Conservation (phyloP, 176 grass and related monocot genomes). For the Canna indica region DNA sequence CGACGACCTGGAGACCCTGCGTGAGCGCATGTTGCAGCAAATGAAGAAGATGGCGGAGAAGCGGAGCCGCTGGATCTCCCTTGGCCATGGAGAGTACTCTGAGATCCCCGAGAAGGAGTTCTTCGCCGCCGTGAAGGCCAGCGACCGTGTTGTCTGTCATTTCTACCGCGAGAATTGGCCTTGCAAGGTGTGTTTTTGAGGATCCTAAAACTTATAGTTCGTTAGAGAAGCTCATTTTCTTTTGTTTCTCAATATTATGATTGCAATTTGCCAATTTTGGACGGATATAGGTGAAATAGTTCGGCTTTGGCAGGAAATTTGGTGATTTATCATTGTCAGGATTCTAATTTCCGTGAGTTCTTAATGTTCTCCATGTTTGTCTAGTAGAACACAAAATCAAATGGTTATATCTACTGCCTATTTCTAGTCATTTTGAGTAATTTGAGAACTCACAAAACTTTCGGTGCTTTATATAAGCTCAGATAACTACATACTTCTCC, state of each 20-base stretch:
- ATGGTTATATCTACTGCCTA: not conserved
- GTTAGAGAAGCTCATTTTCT: not conserved
- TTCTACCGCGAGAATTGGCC: constrained; percentile 98
- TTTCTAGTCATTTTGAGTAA: not conserved
- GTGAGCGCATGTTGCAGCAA: constrained; percentile 81
- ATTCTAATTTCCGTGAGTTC: too few species aligned
- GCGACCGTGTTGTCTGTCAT: constrained; percentile 85
- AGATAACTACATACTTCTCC: too few species aligned
- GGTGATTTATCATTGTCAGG: too few species aligned
- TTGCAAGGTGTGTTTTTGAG: constrained; percentile 46
- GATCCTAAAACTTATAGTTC: not conserved
- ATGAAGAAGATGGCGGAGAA: constrained; percentile 88
- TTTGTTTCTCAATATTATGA: not conserved
- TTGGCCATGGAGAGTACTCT: constrained; percentile 70
- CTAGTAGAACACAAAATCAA: not conserved
- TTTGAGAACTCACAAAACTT: not conserved
- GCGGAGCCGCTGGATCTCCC: constrained; percentile 64
- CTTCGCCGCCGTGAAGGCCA: constrained; percentile 73
- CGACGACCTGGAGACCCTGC: constrained; percentile 71
- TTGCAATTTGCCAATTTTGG: not conserved
- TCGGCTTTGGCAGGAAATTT: too few species aligned
- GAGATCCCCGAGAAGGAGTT: constrained; percentile 97
- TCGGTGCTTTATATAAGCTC: not conserved
- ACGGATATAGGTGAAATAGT: too few species aligned
- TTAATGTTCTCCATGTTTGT: too few species aligned